Evolutionary conservation across 106 monocot species (phyloP), one percentile per base, ranked within the genome.

Genomic region (Allium sativum): DNA sequence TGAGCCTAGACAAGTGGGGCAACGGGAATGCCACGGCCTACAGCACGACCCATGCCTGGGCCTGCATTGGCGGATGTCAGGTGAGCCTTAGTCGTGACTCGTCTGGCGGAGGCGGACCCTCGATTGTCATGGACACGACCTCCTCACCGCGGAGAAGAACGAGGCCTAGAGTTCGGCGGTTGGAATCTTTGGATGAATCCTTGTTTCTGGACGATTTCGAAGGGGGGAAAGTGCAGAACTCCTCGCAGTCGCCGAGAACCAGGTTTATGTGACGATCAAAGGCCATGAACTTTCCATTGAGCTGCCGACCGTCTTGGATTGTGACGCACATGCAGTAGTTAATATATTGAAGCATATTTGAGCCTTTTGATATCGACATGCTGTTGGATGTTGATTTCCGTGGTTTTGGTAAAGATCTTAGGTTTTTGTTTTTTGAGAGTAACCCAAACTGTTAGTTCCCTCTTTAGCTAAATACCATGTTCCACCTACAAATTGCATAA

Each of bases 181-280:
- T 12, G 52, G 60, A 3, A 51, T 1, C n/a, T 52, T 40, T 16
- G 45, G 13, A 7, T 13, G 56, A 18, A 40, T 45, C 46, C 12
- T 46, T 11, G 48, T 18, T 52, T 9, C 52, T 4, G 12, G 54
- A 20, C 0, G 53, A 45, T 56, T 93, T 85, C 8, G 70, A 40
- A 0, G 90, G 95, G 0, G 95, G 95, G 4, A 95, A 87, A 65
- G 68, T 81, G 54, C 95, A 84, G 66, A 96, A 90, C 87, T 96
- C 90, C 77, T 96, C 95, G 68, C 95, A 96, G 76, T 96, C 95
- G 59, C 95, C 95, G 68, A 95, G 83, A 72, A 95, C 95, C 58
- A 95, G 90, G 79, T 95, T 95, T 84, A 95, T 90, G 79, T 95
- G 95, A 52, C 95, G 86, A 61, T 95, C 95, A 79, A 95, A 95